These are phyloP conservation scores for Rhododendron simsii DNA, from an alignment of 148 eudicot species.

Conservation along the genomic window DNA sequence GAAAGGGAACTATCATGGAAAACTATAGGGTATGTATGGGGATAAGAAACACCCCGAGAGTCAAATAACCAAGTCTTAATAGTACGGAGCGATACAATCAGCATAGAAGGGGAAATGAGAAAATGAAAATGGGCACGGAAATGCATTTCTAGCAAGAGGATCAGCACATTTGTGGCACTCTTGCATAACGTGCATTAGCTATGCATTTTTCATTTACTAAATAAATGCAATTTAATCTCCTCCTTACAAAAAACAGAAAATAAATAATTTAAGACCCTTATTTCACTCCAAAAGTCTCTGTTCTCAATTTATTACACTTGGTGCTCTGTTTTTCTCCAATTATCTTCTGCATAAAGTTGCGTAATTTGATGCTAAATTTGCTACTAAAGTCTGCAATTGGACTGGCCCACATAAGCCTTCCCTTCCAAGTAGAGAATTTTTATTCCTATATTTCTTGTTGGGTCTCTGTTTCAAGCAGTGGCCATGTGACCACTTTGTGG, in stretches of 20 bases:
- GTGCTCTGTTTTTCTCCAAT: neutral
- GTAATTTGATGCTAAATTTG: neutral
- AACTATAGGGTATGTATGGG: neutral
- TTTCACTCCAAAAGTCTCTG: neutral
- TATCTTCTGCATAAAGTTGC: neutral
- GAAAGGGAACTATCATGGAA: too few relatives aligned
- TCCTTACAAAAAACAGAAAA: neutral
- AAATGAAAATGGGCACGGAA: neutral
- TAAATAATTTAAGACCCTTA: neutral
- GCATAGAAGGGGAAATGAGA: neutral
- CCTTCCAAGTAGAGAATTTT: neutral
- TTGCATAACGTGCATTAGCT: neutral
- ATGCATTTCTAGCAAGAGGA: neutral
- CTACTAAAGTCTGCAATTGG: neutral
- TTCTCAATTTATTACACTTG: neutral
- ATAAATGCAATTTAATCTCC: neutral
- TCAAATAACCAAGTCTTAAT: too few relatives aligned
- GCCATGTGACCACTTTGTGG: neutral
- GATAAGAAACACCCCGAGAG: too few relatives aligned
- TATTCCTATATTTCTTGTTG: neutral
- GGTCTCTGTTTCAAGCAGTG: neutral
- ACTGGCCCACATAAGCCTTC: neutral
- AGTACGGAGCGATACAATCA: neutral
- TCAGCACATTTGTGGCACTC: neutral
- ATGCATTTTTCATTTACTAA: neutral